Evolutionary conservation across 2,329 filamentous ascomycete genomes (phyloP), one percentile per base, ranked within the genome.

Genomic region (Neopestalotiopsis clavispora): DNA sequence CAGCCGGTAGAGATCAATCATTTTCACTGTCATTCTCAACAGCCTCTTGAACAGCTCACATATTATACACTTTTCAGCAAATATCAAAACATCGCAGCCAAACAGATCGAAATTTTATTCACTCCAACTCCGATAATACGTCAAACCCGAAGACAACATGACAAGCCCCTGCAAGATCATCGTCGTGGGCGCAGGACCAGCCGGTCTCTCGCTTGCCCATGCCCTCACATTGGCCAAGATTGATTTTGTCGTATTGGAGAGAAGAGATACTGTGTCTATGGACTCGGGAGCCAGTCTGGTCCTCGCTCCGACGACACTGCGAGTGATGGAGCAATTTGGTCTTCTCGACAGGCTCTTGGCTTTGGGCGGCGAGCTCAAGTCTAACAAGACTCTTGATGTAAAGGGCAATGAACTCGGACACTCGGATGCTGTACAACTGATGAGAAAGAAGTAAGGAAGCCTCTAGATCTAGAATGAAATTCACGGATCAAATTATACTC

Each of bases 181-280:
- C 28, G 60, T 69, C 13, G 60, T 69, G n/a, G 68, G 68, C 13
- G 68, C 58, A 23, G 68, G 68, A 7, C 68, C 68, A 3, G 60
- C 61, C 12, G 68, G 65, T 4, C 30, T 69, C 40, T 64, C 60
- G n/a, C 17, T 62, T 38, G 65, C 68, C 5, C 68, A 67, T 30
- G 40, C 64, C 13, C 14, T 69, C 2, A 10, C n/a, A 3, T 30
- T 38, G 59, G 68, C 68, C 4, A 62, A 57, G 34, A 69, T 69
- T 20, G 58, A 67, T 45, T 69, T 32, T 28, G 65, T 69, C 6
- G 59, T 69, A 10, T 17, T 69, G 14, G 68, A 69, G 52, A 17
- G 34, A 20, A n/a, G 66, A 14, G 58, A 56, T 13, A 32, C 30
- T 3, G 14, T 67, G 0, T 52, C 38, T 17, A 20, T 62, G 20